Evolutionary conservation across 1,284 basidiomycete species (phyloP).

Genomic region (Naganishia cerealis): DNA sequence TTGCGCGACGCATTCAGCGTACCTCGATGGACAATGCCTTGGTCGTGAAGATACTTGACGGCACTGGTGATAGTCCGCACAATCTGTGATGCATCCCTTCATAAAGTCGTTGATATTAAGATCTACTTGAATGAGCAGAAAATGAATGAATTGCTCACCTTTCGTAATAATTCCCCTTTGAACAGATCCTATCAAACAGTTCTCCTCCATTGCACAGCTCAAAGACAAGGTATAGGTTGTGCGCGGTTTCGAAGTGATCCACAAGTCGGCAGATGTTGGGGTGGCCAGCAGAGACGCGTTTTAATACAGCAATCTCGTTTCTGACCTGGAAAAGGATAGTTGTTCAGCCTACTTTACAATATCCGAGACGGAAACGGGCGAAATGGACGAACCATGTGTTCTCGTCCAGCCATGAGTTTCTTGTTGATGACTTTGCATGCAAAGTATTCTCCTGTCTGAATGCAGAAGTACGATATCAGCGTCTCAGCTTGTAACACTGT

Average conservation of each 20-base stretch:
- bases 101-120: neutral
- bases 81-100: constrained; percentile 83
- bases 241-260: constrained; percentile 97
- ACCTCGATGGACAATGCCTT: constrained; percentile 95
- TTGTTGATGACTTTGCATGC: constrained; percentile 70
- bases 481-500: neutral
- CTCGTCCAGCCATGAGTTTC: constrained; percentile 78
- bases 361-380: neutral
- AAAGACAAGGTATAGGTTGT: constrained; percentile 92
- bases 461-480: neutral
- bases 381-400: constrained; percentile 56
- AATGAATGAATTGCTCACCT: constrained; percentile 59
- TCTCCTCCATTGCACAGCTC: constrained; percentile 97
- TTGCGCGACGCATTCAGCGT: constrained; percentile 35
- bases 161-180: constrained; percentile 95
- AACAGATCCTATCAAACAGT: constrained; percentile 96
- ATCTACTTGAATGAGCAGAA: neutral
- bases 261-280: constrained; percentile 84
- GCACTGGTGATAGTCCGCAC: constrained; percentile 82
- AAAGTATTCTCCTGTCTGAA: constrained; percentile 57
- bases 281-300: constrained; percentile 88
- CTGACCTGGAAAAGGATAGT: constrained; percentile 65
- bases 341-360: neutral
- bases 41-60: constrained; percentile 87
- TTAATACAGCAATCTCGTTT: constrained; percentile 94